Evolutionary conservation across 1,284 basidiomycete genomes (phyloP), one percentile per base, ranked within the genome.

Genomic region (Trichosporon coremiiforme): DNA sequence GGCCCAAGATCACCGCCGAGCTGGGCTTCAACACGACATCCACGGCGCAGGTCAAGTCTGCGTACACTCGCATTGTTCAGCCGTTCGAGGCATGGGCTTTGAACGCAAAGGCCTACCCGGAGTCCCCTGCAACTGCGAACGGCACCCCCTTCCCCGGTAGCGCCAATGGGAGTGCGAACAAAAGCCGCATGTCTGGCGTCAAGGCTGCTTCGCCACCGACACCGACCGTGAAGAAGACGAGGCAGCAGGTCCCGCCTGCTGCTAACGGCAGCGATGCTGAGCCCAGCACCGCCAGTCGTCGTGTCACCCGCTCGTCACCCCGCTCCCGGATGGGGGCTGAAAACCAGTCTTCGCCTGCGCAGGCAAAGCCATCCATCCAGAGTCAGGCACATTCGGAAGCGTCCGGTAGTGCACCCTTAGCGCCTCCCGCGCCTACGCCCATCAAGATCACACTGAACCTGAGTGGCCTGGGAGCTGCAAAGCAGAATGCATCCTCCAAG

Each of bases 71-170:
- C 68, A 92, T 99, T 80, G 92, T 99, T 74, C 86, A 93, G 41
- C 97, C 96, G 9, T 99, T 94, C 78, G 96, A 99, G 79, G 89
- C 91, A 77, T 98, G 94, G 82, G 90, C 90, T 70, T 89, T 90
- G 67, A 88, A 89, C 64, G 90, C 91, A 55, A 88, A 89, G 74
- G 90, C 77, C 0, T 74, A 69, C 20, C 78, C 78, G 6, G 74
- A 75, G 22, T 79, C 79, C 12, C 80, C 80, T 17, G 66, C 53
- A 8, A 29, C 53, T 29, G 53, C 41, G 62, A 20, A 69, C 68
- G 53, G 55, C 55, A 38, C 64, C 62, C 20, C 63, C 45, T 31
- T 55, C 53, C 25, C 45, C 13, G 65, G 22, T 2, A 66, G 57
- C 65, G 57, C 68, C 29, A 68, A 73, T 71, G 67, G 72, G 66